Evolutionary conservation across 2,329 filamentous ascomycete genomes (phyloP).

Genomic region (Microsporum audouinii): DNA sequence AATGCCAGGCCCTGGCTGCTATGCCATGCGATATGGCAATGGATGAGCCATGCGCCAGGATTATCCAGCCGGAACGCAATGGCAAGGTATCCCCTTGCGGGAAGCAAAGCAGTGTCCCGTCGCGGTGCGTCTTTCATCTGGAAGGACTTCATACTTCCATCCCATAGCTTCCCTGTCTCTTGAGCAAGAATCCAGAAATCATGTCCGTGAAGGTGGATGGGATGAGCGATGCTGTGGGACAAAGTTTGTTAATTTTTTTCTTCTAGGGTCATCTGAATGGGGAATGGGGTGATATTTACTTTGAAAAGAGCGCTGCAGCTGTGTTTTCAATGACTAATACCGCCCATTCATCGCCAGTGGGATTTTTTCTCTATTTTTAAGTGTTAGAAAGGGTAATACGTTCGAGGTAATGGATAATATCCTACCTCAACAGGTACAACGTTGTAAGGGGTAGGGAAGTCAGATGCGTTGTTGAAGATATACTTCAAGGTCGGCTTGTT

Average conservation of each 20-base stretch:
- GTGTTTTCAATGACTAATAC: neutral
- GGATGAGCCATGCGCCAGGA: constrained; percentile 16
- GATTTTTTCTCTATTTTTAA: neutral
- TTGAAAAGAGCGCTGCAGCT: neutral
- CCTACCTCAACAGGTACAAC: neutral
- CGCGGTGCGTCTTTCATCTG: constrained; percentile 31
- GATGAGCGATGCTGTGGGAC: neutral
- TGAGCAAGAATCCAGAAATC: constrained; percentile 57
- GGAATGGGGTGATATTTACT: neutral
- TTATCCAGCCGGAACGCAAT: constrained; percentile 43
- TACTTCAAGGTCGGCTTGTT: neutral
- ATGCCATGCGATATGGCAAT: constrained; percentile 31
- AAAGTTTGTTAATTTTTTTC: neutral
- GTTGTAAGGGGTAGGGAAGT: neutral
- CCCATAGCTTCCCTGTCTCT: constrained; percentile 7
- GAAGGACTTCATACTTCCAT: neutral
- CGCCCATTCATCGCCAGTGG: neutral
- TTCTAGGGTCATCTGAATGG: neutral
- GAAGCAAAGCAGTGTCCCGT: constrained; percentile 39
- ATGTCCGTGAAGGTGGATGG: constrained; percentile 55
- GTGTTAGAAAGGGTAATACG: neutral
- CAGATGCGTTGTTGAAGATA: neutral
- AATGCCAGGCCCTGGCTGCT: constrained; percentile 48
- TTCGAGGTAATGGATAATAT: neutral
- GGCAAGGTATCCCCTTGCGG: constrained; percentile 35